phyloP scores from a whole-genome alignment of 768 basidiomycete species.

The Amanita exitialis region DNA sequence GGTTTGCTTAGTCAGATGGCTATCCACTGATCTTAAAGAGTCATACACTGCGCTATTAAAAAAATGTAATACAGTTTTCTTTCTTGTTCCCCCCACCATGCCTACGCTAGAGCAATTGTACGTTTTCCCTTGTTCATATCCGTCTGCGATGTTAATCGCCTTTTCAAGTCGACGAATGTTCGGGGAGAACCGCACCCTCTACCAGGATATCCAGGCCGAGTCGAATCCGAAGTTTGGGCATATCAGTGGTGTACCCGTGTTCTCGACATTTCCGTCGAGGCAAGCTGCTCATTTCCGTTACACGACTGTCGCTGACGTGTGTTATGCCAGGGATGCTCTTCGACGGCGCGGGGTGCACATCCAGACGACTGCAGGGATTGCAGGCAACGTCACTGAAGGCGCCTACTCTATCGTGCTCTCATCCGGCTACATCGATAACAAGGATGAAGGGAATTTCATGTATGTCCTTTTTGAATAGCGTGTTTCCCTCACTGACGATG shows the following conservation, averaged over 20 bases:
- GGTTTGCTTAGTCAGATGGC: background rate
- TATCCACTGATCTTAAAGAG: no score
- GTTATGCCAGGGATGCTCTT: slow-evolving; percentile 17
- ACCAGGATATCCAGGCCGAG: background rate
- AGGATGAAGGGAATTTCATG: slow-evolving; percentile 28
- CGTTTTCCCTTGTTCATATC: background rate
- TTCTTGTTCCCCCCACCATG: background rate
- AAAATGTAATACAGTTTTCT: no score
- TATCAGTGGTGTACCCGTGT: background rate
- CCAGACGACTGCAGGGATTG: slow-evolving; percentile 23
- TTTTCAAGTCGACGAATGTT: background rate
- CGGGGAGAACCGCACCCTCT: background rate
- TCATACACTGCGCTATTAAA: no score
- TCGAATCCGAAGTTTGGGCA: background rate
- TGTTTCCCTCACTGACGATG: background rate
- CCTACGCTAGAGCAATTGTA: background rate
- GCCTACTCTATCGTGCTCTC: slow-evolving; percentile 32
- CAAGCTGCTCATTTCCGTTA: background rate
- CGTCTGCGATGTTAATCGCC: background rate
- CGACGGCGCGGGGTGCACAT: slow-evolving; percentile 18
- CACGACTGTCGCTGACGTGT: background rate
- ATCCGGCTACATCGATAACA: slow-evolving; percentile 30
- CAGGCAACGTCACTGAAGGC: slow-evolving; percentile 17
- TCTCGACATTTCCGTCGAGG: background rate
- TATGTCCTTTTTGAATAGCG: slow-evolving; percentile 12